These are phyloP conservation scores for Cocos nucifera DNA, from an alignment of 176 grass and related monocot species.

Conservation along the genomic window DNA sequence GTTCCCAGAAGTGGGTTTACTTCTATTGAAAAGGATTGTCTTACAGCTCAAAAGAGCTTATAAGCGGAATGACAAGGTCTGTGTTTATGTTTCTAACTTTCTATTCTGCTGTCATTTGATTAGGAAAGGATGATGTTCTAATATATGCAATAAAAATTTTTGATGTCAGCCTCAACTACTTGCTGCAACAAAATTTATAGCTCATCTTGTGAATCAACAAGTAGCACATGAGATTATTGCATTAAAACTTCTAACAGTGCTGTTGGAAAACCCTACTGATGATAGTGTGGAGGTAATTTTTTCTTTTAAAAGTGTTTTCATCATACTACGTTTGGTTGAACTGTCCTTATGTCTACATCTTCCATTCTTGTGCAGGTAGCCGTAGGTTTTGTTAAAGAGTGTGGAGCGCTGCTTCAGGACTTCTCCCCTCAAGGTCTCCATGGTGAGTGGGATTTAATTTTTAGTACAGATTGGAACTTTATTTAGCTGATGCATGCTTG, in stretches of 20 bases:
- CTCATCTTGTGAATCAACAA: no score
- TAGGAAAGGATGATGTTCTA: no score
- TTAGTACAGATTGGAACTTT: not conserved
- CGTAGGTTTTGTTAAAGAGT: conserved; percentile 89
- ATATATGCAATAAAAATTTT: no score
- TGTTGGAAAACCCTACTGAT: conserved; percentile 93
- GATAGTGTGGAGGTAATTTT: conserved; percentile 74
- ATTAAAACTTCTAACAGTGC: conserved; percentile 72
- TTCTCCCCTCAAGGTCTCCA: conserved; percentile 77
- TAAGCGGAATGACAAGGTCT: conserved; percentile 14
- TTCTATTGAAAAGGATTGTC: no score
- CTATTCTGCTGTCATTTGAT: not conserved
- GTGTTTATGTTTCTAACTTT: not conserved
- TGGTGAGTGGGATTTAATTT: conserved; percentile 29
- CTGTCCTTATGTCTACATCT: not conserved
- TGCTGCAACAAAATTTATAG: no score
- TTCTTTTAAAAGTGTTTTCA: not conserved
- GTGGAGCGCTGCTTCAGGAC: conserved; percentile 81
- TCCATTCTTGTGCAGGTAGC: conserved; percentile 44
- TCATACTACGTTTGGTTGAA: no score
- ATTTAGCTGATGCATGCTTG: no score
- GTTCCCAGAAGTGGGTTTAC: no score
- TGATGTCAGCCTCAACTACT: no score
- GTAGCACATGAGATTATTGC: conserved; percentile 37
- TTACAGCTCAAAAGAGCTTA: no score